These are phyloP conservation scores for Pseudocercospora crystallina DNA, from an alignment of 2,329 filamentous ascomycete genomes.

Conservation along the genomic window DNA sequence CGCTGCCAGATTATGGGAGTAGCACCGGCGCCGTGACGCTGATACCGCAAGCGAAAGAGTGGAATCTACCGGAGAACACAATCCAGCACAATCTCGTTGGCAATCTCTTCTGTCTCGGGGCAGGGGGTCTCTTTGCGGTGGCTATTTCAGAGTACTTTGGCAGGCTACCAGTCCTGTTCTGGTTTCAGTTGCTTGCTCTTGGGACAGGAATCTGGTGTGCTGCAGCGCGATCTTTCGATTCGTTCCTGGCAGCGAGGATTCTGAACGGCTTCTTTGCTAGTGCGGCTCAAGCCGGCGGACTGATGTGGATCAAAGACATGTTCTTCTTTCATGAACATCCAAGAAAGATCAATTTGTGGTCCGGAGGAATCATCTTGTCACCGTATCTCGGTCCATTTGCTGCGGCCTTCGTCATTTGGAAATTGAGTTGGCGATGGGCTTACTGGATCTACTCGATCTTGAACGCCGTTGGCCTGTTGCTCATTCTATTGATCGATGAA, in stretches of 20 bases:
- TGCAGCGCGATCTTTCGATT: slow-evolving; percentile 38
- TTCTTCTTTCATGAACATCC: slow-evolving; percentile 60
- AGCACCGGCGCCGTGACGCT: slow-evolving; percentile 43
- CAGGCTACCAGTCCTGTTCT: slow-evolving; percentile 45
- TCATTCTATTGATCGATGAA: slow-evolving; percentile 49
- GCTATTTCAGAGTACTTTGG: slow-evolving; percentile 45
- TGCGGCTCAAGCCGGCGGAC: slow-evolving; percentile 42
- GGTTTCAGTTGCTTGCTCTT: slow-evolving; percentile 38
- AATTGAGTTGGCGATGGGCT: slow-evolving; percentile 45
- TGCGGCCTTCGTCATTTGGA: slow-evolving; percentile 52
- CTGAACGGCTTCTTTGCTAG: slow-evolving; percentile 48
- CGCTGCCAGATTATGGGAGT: slow-evolving; percentile 46
- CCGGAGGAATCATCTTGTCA: slow-evolving; percentile 37
- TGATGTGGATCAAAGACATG: slow-evolving; percentile 55
- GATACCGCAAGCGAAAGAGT: slow-evolving; percentile 39
- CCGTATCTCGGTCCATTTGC: slow-evolving; percentile 42
- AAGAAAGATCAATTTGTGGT: slow-evolving; percentile 41
- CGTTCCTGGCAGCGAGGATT: slow-evolving; percentile 44
- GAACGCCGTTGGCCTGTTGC: slow-evolving; percentile 35
- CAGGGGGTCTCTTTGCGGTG: slow-evolving; percentile 42
- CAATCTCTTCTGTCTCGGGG: slow-evolving; percentile 42
- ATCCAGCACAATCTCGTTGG: slow-evolving; percentile 36
- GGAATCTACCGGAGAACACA: slow-evolving; percentile 39
- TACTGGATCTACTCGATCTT: slow-evolving; percentile 49
- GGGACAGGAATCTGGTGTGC: slow-evolving; percentile 43